These are phyloP conservation scores for Phytophthora rubi DNA, from an alignment of 352 stramenopile genomes.

Conservation along the genomic window DNA sequence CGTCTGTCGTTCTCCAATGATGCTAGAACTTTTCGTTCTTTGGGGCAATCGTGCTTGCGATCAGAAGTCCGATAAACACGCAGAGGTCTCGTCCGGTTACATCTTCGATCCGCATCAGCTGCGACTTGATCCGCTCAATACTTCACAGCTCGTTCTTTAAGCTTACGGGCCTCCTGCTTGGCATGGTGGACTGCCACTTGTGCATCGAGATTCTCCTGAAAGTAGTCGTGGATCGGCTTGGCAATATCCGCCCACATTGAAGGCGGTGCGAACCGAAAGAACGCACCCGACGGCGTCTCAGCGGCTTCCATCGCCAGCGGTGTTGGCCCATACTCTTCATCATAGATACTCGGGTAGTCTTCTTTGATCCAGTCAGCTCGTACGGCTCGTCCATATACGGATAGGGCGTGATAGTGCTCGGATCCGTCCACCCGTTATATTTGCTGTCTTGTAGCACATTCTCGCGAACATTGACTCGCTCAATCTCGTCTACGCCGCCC, in stretches of 20 bases:
- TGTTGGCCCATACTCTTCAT: no score
- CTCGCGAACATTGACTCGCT: no score
- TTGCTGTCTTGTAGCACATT: no score
- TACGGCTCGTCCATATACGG: no score
- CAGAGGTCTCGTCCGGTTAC: conserved; percentile 12
- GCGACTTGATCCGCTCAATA: not conserved
- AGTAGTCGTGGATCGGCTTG: not conserved
- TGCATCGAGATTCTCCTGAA: conserved; percentile 9
- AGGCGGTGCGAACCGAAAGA: no score
- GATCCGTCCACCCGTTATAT: no score
- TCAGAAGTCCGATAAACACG: conserved; percentile 4
- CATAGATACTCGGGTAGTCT: no score
- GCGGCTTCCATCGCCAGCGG: no score
- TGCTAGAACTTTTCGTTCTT: conserved; percentile 21
- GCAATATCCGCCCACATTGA: conserved; percentile 13
- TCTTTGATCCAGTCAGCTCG: no score
- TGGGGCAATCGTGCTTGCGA: conserved; percentile 9
- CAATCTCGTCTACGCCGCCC: no score
- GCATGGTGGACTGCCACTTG: not conserved
- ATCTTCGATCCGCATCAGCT: not conserved
- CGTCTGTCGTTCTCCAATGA: conserved; percentile 10
- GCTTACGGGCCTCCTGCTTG: conserved; percentile 13
- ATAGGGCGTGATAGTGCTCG: no score
- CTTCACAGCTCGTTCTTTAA: conserved; percentile 5
- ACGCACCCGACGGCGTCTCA: no score